A percentile compares a stretch with the other conserved stretches of the same genome.
These are phyloP conservation scores for Naegleria fowleri DNA, from an alignment of 208 protist species.

Conservation along the genomic window DNA sequence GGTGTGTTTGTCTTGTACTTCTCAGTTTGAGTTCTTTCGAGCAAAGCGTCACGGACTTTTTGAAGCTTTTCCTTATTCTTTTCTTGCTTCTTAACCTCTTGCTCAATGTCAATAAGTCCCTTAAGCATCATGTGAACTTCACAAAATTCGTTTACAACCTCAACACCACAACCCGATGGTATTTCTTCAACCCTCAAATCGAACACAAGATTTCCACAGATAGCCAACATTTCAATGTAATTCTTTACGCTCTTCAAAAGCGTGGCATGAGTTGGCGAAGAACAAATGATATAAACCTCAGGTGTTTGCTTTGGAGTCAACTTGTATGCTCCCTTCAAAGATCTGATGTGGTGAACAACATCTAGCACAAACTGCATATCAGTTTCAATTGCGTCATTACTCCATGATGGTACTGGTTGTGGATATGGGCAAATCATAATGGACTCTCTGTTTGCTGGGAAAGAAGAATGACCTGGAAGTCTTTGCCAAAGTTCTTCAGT, in stretches of 20 bases:
- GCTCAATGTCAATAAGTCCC: conserved; percentile 70
- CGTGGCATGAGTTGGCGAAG: conserved; percentile 47
- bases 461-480: conserved; percentile 65
- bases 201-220: conserved; percentile 64
- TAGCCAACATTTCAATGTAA: conserved; percentile 66
- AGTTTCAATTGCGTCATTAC: conserved; percentile 45
- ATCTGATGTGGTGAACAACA: conserved; percentile 70
- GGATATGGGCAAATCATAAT: conserved; percentile 83
- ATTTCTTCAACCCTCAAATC: conserved; percentile 57
- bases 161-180: conserved; percentile 63
- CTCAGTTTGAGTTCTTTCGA: conserved; percentile 74
- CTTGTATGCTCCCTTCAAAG: conserved; percentile 71
- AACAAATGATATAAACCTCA: conserved; percentile 63
- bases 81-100: conserved; percentile 27
- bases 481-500: conserved; percentile 98
- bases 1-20: conserved; percentile 82
- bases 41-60: conserved; percentile 68
- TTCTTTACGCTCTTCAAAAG: conserved; percentile 52
- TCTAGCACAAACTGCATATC: conserved; percentile 74
- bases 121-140: conserved; percentile 75
- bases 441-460: conserved; percentile 40
- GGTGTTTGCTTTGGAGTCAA: conserved; percentile 79
- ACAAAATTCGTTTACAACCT: conserved; percentile 65
- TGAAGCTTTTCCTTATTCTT: conserved; percentile 38
- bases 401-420: not conserved